These are phyloP conservation scores for bread wheat (Triticum aestivum) DNA, from an alignment of 176 grass and related monocot genomes.

Conservation along the genomic window DNA sequence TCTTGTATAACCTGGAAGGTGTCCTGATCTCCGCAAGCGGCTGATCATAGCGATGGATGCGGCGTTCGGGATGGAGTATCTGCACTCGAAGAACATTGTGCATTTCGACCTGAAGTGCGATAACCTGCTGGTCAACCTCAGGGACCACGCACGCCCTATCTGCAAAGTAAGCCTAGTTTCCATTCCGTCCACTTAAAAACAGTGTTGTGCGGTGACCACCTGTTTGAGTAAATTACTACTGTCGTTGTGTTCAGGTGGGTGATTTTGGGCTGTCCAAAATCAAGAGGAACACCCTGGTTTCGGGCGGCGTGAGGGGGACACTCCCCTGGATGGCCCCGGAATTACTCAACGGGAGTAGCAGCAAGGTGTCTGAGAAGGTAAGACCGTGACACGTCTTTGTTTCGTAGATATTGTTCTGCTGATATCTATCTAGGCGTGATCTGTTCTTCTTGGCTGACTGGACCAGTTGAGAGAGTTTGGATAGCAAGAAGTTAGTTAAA, in stretches of 20 bases:
- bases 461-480: neutral
- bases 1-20: neutral
- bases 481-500: neutral
- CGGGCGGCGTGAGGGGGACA: conserved; percentile 68
- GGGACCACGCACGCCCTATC: conserved; percentile 66
- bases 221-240: neutral
- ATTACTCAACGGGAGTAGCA: conserved; percentile 57
- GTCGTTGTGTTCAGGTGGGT: conserved; percentile 54
- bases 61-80: conserved; percentile 84
- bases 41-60: conserved; percentile 80
- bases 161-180: conserved; percentile 54
- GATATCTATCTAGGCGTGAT: no score
- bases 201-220: neutral
- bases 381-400: neutral
- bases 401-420: no score
- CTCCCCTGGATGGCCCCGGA: neutral
- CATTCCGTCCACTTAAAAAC: neutral
- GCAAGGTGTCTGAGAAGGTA: conserved; percentile 71
- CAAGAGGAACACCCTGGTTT: conserved; percentile 91
- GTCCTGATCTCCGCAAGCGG: conserved; percentile 62
- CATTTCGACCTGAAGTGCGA: conserved; percentile 94
- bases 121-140: conserved; percentile 87
- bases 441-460: no score
- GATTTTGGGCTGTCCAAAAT: conserved; percentile 38
- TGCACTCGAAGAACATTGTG: conserved; percentile 78